Evolutionary conservation across 2,329 filamentous ascomycete species (phyloP), one percentile per base, ranked within the genome.

Genomic region (Aspergillus spinulosporus): DNA sequence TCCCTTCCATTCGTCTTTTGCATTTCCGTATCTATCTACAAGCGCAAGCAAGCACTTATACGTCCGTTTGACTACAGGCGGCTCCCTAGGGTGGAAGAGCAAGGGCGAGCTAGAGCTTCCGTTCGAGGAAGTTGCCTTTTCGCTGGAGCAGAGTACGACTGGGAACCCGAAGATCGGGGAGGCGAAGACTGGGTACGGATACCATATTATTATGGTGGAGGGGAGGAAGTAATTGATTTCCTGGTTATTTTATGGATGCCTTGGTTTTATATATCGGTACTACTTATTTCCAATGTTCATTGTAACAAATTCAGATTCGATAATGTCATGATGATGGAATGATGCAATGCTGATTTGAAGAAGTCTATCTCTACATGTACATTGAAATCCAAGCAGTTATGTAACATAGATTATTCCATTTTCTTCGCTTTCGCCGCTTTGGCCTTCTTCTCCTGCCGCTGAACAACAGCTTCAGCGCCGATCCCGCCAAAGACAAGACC

Each of bases 401-500:
- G 37, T 28, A 7, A 37, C 15, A 7, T 31, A n/a, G n/a, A 32
- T 44, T 66, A 72, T 44, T 64, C 59, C 47, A 68, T 67, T 58
- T 73, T 73, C 26, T 60, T 62, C 60, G 62, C 64, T 12, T 12
- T 37, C 52, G 67, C 68, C n/a, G 57, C 57, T 11, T 52, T 59
- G 54, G 84, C 86, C 68, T 85, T 78, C 82, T 97, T 97, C 79
- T 96, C 93, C 63, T 83, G 80, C 62, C 89, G 82, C 55, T 89
- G 88, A 68, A 97, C 90, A 61, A 85, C 80, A 1, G 88, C 93
- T 78, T 99, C 94, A 36, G 92, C 89, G 31, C 92, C 94, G 69
- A 99, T 92, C 49, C 93, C 94, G 28, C 92, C 92, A 78, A 99
- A 99, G 6, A 99, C 94, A 57, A 99, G 80, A 0, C 84, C 88